These are phyloP conservation scores for Ocimum tenuiflorum DNA, from an alignment of 257 asterid species.

Conservation along the genomic window DNA sequence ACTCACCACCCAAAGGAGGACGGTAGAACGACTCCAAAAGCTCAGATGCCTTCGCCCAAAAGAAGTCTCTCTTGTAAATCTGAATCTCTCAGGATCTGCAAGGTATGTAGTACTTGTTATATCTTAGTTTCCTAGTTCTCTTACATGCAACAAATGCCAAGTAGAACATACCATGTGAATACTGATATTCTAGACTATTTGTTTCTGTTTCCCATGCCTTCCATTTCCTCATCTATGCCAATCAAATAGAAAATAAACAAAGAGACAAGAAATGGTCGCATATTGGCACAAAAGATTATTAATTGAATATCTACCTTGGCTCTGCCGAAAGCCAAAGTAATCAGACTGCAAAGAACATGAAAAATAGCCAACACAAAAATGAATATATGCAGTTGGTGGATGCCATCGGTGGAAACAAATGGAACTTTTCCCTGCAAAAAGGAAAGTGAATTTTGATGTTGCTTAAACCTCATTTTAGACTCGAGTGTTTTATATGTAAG, in stretches of 20 bases:
- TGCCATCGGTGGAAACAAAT: slow-evolving; percentile 42
- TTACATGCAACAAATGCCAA: no score
- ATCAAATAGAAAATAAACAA: background rate
- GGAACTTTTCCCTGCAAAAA: slow-evolving; percentile 52
- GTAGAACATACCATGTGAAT: slow-evolving; percentile 33
- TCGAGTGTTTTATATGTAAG: no score
- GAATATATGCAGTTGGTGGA: slow-evolving; percentile 58
- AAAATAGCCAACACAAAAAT: slow-evolving; percentile 52
- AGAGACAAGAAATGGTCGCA: background rate
- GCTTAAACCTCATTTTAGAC: background rate
- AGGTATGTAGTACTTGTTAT: background rate
- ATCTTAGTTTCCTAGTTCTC: background rate
- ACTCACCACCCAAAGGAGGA: slow-evolving; percentile 43
- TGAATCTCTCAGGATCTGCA: slow-evolving; percentile 54
- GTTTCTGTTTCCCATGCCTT: slow-evolving; percentile 68
- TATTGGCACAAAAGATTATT: background rate
- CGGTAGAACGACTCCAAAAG: slow-evolving; percentile 44
- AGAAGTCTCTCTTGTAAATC: slow-evolving; percentile 55
- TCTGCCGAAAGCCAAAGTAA: slow-evolving; percentile 44
- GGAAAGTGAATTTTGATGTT: background rate
- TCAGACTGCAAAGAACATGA: slow-evolving; percentile 44
- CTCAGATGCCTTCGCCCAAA: slow-evolving; percentile 55
- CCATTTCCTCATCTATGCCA: slow-evolving; percentile 58
- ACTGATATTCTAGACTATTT: slow-evolving; percentile 47
- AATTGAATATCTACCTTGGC: slow-evolving; percentile 28